These are phyloP conservation scores for Apodospora peruviana DNA, from an alignment of 495 filamentous ascomycete species.

Conservation along the genomic window DNA sequence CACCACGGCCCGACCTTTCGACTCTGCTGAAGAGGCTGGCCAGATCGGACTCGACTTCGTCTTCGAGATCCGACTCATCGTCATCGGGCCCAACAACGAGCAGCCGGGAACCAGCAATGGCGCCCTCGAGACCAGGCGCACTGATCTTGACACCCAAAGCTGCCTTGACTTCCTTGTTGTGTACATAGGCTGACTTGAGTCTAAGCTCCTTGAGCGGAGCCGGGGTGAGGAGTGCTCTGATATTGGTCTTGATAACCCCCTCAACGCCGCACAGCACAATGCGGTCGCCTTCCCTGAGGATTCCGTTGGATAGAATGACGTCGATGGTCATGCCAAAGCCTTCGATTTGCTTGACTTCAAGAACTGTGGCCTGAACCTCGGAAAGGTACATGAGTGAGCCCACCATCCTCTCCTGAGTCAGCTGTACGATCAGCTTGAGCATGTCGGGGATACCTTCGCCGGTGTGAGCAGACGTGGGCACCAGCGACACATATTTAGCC, in stretches of 20 bases:
- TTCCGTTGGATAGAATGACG: slow-evolving; percentile 93
- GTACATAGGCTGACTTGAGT: slow-evolving; percentile 88
- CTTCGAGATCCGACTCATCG: slow-evolving; percentile 92
- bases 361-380: slow-evolving; percentile 94
- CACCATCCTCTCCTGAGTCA: slow-evolving; percentile 98
- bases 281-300: slow-evolving; percentile 88
- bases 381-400: slow-evolving; percentile 96
- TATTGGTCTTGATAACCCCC: slow-evolving; percentile 89
- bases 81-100: slow-evolving; percentile 92
- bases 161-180: slow-evolving; percentile 99
- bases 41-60: slow-evolving; percentile 94
- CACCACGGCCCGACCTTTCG: slow-evolving; percentile 84
- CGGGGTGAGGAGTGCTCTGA: slow-evolving; percentile 93
- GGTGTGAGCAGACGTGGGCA: slow-evolving; percentile 95
- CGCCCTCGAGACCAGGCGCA: slow-evolving; percentile 90
- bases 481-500: slow-evolving; percentile 85
- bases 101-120: slow-evolving; percentile 93
- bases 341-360: slow-evolving; percentile 98
- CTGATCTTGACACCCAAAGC: slow-evolving; percentile 98
- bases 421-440: slow-evolving; percentile 86
- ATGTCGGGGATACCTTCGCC: slow-evolving; percentile 99
- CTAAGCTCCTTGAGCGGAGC: slow-evolving; percentile 91
- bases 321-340: slow-evolving; percentile 98
- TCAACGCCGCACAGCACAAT: slow-evolving; percentile 94
- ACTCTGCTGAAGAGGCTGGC: slow-evolving; percentile 86